Percentiles rank a stretch among this genome's conserved stretches.
Conservation (phyloP, 495 filamentous ascomycete genomes). For the Aspergillus avenaceus region DNA sequence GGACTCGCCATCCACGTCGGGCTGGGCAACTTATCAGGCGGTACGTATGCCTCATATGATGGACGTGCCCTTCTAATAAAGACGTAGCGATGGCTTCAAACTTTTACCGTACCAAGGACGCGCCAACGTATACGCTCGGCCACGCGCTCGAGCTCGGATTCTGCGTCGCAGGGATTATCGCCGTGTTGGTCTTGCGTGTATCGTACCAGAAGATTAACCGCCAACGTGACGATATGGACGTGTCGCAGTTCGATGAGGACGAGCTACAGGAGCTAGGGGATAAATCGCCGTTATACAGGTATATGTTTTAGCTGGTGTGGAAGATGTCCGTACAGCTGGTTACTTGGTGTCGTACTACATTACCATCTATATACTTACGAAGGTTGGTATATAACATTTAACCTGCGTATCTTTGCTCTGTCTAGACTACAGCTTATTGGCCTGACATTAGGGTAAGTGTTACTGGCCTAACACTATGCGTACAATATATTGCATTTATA, state of each 20-base stretch:
- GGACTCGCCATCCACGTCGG: slow-evolving; percentile 77
- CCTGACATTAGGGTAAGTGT: too few species aligned
- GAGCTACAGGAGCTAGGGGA: slow-evolving; percentile 59
- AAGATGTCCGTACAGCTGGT: too few species aligned
- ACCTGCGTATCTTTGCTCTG: too few species aligned
- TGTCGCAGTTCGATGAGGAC: slow-evolving; percentile 48
- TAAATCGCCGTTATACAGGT: slow-evolving; percentile 61
- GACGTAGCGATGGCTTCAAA: slow-evolving; percentile 63
- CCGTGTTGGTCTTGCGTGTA: slow-evolving; percentile 48
- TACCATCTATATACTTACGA: too few species aligned
- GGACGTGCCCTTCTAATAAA: not conserved
- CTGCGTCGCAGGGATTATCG: slow-evolving; percentile 56
- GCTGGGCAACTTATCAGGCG: slow-evolving; percentile 65
- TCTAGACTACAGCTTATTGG: too few species aligned
- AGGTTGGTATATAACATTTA: too few species aligned
- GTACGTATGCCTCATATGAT: slow-evolving; percentile 12
- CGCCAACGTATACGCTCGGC: slow-evolving; percentile 62
- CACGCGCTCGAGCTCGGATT: slow-evolving; percentile 68
- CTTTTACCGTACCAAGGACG: slow-evolving; percentile 65
- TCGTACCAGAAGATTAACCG: slow-evolving; percentile 60
- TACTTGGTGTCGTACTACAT: too few species aligned
- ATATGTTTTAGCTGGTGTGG: slow-evolving; percentile 33
- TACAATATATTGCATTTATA: too few species aligned
- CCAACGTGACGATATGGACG: slow-evolving; percentile 49
- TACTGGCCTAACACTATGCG: too few species aligned